phyloP scores from a whole-genome alignment of 345 rosid species.

The Aquilaria yunnanensis region DNA sequence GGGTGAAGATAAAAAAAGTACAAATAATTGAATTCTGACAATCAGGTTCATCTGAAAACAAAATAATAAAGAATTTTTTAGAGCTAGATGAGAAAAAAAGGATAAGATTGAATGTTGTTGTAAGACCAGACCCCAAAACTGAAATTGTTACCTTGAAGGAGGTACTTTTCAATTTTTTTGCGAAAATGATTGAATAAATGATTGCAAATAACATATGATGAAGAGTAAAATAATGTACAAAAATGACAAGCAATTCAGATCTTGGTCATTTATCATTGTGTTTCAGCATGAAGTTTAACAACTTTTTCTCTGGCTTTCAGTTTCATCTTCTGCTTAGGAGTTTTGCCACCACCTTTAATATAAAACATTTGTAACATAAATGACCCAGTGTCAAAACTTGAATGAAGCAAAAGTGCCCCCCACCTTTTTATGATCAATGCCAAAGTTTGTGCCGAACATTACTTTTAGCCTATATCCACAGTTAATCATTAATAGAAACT shows the following conservation, averaged over 20 bases:
- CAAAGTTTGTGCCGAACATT: too few relatives aligned
- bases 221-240: not conserved
- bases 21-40: too few relatives aligned
- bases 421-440: too few relatives aligned
- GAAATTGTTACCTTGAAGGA: constrained; percentile 55
- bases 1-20: not conserved
- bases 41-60: too few relatives aligned
- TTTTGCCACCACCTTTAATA: constrained; percentile 76
- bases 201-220: not conserved
- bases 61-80: not conserved
- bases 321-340: constrained; percentile 95
- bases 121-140: not conserved
- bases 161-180: constrained; percentile 94
- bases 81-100: too few relatives aligned
- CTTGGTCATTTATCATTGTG: constrained; percentile 87
- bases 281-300: constrained; percentile 81
- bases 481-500: too few relatives aligned
- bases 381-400: too few relatives aligned
- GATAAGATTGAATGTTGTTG: not conserved
- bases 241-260: constrained; percentile 49
- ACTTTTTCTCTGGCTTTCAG: constrained; percentile 82
- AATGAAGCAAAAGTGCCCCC: too few relatives aligned
- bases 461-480: too few relatives aligned
- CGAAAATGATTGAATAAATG: constrained; percentile 10
- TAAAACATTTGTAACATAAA: constrained; percentile 1